Evolutionary conservation across 805 yeast genomes (phyloP).

Genomic region (Hanseniaspora clermontiae): DNA sequence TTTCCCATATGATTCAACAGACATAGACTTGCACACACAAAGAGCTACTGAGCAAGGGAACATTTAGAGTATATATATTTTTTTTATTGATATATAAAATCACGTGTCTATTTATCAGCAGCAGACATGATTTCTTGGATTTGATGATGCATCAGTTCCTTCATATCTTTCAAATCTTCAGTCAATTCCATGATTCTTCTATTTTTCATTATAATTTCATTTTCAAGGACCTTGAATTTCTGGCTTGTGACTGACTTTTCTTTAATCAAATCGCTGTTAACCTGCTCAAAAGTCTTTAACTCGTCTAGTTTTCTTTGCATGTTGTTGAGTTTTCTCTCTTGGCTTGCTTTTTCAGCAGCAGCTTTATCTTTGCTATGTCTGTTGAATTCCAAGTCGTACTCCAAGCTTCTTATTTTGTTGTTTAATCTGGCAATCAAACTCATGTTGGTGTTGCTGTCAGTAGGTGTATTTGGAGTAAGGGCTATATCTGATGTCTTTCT

Average conservation of each 20-base stretch:
- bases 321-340: constrained; percentile 54
- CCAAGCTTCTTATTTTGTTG: constrained; percentile 62
- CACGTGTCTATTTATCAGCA: not conserved
- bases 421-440: constrained; percentile 68
- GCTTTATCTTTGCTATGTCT: constrained; percentile 50
- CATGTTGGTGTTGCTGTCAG: constrained; percentile 17
- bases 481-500: constrained; percentile 2
- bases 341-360: constrained; percentile 45
- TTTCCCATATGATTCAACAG: constrained; percentile 81
- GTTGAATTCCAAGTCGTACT: constrained; percentile 56
- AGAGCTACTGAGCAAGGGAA: constrained; percentile 57
- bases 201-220: constrained; percentile 71
- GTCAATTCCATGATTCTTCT: constrained; percentile 73
- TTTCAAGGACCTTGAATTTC: constrained; percentile 43
- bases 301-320: constrained; percentile 45
- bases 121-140: constrained; percentile 72
- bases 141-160: constrained; percentile 69
- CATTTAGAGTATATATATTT: constrained; percentile 27
- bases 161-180: constrained; percentile 82
- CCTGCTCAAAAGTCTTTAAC: constrained; percentile 27
- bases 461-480: not conserved
- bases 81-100: not conserved
- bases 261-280: constrained; percentile 25
- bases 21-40: constrained; percentile 65
- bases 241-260: constrained; percentile 30